A percentile compares a stretch with the other conserved stretches of the same genome.
Conservation (phyloP, 495 filamentous ascomycete genomes). For the Aspergillus avenaceus region DNA sequence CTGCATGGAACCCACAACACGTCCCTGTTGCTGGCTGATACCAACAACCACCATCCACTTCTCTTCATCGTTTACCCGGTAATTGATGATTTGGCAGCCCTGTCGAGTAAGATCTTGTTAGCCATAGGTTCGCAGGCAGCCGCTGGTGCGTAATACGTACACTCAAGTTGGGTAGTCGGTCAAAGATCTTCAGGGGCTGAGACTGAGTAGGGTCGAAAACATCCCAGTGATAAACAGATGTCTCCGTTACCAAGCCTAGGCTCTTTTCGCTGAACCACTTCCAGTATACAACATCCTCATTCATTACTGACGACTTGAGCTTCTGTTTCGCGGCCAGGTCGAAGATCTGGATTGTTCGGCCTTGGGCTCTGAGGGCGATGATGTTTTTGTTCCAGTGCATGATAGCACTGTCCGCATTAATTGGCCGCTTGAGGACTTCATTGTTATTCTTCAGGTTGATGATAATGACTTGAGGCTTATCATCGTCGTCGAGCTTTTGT, state of each 20-base stretch:
- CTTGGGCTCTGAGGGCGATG: slow-evolving; percentile 91
- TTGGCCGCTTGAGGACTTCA: slow-evolving; percentile 86
- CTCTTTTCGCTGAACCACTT: slow-evolving; percentile 93
- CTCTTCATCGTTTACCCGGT: slow-evolving; percentile 89
- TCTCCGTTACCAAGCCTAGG: slow-evolving; percentile 86
- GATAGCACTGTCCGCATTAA: slow-evolving; percentile 99
- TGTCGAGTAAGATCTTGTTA: slow-evolving; percentile 28
- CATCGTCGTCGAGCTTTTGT: slow-evolving; percentile 76
- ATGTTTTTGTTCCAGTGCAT: slow-evolving; percentile 98
- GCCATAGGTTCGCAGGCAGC: slow-evolving; percentile 5
- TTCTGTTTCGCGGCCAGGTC: slow-evolving; percentile 86
- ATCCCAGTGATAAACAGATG: slow-evolving; percentile 94
- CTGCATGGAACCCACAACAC: slow-evolving; percentile 94
- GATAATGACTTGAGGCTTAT: slow-evolving; percentile 91
- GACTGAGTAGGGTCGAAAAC: slow-evolving; percentile 76
- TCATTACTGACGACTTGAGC: slow-evolving; percentile 91
- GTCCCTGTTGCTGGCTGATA: slow-evolving; percentile 87
- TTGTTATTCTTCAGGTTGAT: slow-evolving; percentile 93
- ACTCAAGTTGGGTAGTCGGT: slow-evolving; percentile 80
- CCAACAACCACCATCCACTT: slow-evolving; percentile 99
- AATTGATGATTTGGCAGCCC: slow-evolving; percentile 99
- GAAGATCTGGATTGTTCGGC: slow-evolving; percentile 94
- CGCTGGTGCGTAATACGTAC: slow-evolving; percentile 47
- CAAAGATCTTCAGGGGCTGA: slow-evolving; percentile 84
- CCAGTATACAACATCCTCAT: slow-evolving; percentile 97